Conservation (phyloP, 2,329 filamentous ascomycete species). For the Fusarium sp. region DNA sequence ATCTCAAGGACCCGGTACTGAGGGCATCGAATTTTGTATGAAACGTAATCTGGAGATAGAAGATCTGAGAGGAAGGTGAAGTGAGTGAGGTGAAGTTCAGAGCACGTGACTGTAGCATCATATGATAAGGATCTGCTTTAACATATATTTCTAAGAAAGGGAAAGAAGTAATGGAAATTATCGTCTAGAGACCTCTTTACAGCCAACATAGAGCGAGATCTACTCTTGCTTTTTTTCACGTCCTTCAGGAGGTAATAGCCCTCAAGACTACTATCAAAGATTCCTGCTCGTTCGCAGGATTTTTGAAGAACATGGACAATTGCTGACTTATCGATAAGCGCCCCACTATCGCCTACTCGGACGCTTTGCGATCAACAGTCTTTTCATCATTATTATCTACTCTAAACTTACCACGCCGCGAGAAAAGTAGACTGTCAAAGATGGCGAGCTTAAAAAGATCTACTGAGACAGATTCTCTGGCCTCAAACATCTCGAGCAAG, state of each 20-base stretch:
- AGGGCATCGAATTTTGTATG: not conserved
- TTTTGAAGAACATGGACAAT: not conserved
- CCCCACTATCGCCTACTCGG: conserved; percentile 37
- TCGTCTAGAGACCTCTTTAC: not conserved
- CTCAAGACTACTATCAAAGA: not conserved
- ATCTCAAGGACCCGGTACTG: not conserved
- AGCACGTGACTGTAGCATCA: conserved; percentile 2
- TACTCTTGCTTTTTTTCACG: not conserved
- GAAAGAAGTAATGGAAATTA: not conserved
- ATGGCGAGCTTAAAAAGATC: conserved; percentile 74
- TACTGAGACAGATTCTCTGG: conserved; percentile 59
- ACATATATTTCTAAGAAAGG: not conserved
- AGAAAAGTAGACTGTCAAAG: conserved; percentile 23
- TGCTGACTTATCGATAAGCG: conserved; percentile 44
- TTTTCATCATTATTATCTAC: conserved; percentile 29
- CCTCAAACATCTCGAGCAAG: conserved; percentile 89
- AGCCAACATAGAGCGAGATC: not conserved
- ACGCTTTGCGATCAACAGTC: conserved; percentile 29
- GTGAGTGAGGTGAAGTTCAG: conserved; percentile 9
- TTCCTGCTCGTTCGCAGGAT: not conserved
- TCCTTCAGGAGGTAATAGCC: not conserved
- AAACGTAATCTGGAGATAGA: not conserved
- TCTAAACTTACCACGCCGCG: conserved; percentile 4
- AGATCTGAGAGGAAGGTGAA: not conserved
- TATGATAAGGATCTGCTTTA: not conserved